Percentiles rank a stretch among this genome's conserved stretches.
Evolutionary conservation across 495 filamentous ascomycete species (phyloP).

Genomic region (Talaromyces adpressus): DNA sequence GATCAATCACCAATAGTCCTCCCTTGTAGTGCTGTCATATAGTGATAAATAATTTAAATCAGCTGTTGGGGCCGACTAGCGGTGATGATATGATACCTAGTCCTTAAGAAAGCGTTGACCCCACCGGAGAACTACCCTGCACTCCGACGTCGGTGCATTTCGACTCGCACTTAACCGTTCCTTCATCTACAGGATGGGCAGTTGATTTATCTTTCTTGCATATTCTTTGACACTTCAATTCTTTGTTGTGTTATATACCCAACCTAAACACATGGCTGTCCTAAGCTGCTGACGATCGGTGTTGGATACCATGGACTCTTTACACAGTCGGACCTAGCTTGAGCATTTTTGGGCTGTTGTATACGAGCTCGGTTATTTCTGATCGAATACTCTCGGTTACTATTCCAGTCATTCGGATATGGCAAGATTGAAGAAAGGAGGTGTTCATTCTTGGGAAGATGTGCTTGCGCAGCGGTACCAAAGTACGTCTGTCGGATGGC

Average conservation of each 20-base stretch:
- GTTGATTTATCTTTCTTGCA: background rate
- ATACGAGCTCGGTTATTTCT: background rate
- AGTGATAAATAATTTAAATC: background rate
- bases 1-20: background rate
- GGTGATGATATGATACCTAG: background rate
- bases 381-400: background rate
- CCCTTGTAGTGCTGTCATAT: background rate
- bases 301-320: conserved; percentile 1
- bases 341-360: background rate
- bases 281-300: background rate
- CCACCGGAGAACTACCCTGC: background rate
- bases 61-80: background rate
- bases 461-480: conserved; percentile 39
- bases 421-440: conserved; percentile 30
- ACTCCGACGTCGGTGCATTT: background rate
- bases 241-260: background rate
- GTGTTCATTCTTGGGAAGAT: conserved; percentile 43
- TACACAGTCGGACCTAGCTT: background rate
- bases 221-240: background rate
- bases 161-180: background rate
- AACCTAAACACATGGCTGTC: background rate
- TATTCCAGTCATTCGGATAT: conserved; percentile 13
- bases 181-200: background rate
- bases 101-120: background rate
- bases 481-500: conserved; percentile 21